These are phyloP conservation scores for Phytophthora sansomeana DNA, from an alignment of 352 stramenopile genomes.

Conservation along the genomic window DNA sequence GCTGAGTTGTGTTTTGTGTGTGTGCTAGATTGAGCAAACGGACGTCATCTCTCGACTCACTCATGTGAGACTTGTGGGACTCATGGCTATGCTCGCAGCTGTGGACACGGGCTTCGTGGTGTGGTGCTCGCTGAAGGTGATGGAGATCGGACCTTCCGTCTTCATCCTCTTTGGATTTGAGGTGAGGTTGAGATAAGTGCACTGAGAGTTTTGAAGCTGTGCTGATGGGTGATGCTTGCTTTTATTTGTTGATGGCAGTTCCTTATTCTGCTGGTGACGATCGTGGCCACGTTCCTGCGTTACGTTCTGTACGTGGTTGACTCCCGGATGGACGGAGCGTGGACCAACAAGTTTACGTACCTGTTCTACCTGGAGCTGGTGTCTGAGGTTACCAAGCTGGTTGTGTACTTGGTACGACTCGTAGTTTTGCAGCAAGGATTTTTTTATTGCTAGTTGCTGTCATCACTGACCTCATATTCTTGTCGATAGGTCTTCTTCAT, in stretches of 20 bases:
- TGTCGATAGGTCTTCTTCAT: constrained; percentile 93
- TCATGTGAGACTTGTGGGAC: constrained; percentile 89
- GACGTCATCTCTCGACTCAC: constrained; percentile 77
- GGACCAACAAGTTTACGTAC: constrained; percentile 91
- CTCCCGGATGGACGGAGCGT: constrained; percentile 86
- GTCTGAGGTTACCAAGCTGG: constrained; percentile 95
- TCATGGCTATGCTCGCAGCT: constrained; percentile 87
- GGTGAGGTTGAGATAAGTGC: constrained; percentile 26
- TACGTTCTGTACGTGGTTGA: constrained; percentile 96
- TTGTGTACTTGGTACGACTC: constrained; percentile 92
- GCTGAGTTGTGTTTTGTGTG: constrained; percentile 8
- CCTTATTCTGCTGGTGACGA: constrained; percentile 94
- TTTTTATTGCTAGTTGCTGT: not conserved
- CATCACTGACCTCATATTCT: constrained; percentile 3
- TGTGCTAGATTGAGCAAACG: constrained; percentile 86
- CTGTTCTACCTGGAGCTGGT: constrained; percentile 97
- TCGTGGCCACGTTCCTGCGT: constrained; percentile 89
- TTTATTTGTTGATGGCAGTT: constrained; percentile 54
- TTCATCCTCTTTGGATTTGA: constrained; percentile 98
- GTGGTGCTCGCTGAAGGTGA: constrained; percentile 83
- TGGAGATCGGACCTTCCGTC: constrained; percentile 90
- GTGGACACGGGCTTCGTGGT: constrained; percentile 92
- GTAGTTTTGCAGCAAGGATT: not conserved
- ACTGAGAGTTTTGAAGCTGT: not conserved
- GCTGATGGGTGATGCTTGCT: constrained; percentile 6